Conservation (phyloP, 495 filamentous ascomycete genomes). For the Lepraria neglecta region DNA sequence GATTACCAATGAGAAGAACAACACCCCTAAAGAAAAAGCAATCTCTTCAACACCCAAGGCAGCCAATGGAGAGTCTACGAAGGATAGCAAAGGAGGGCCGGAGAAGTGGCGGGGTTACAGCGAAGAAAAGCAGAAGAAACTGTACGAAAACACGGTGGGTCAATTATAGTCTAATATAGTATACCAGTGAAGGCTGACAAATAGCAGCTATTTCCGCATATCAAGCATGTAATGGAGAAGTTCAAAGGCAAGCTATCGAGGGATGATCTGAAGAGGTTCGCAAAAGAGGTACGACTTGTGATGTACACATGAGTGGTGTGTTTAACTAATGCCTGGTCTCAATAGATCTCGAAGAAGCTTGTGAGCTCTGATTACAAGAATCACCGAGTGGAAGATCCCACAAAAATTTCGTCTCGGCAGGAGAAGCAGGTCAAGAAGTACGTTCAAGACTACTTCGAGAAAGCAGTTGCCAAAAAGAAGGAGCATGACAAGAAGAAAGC, state of each 20-base stretch:
- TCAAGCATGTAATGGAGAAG: constrained; percentile 78
- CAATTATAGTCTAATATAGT: not conserved
- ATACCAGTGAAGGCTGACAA: constrained; percentile 1
- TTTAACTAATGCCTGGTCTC: constrained; percentile 2
- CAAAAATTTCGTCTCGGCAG: constrained; percentile 69
- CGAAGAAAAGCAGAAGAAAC: constrained; percentile 82
- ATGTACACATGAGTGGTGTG: not conserved
- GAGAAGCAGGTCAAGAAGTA: constrained; percentile 73
- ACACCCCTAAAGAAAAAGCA: constrained; percentile 58
- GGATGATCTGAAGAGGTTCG: constrained; percentile 80
- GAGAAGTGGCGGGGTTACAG: constrained; percentile 78
- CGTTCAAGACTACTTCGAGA: constrained; percentile 79
- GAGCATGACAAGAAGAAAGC: constrained; percentile 61
- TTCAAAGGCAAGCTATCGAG: constrained; percentile 78
- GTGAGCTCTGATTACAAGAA: constrained; percentile 87
- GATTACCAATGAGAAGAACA: constrained; percentile 62
- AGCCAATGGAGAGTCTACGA: constrained; percentile 42
- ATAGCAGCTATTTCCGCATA: constrained; percentile 66
- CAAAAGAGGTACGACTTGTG: constrained; percentile 59
- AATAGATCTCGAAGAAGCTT: constrained; percentile 68
- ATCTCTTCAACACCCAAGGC: constrained; percentile 46
- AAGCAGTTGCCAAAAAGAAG: constrained; percentile 67
- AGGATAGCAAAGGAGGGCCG: constrained; percentile 54
- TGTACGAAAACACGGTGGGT: constrained; percentile 85
- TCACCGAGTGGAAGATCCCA: constrained; percentile 73